Conservation (phyloP, 768 basidiomycete genomes). For the Kwoniella sp. region DNA sequence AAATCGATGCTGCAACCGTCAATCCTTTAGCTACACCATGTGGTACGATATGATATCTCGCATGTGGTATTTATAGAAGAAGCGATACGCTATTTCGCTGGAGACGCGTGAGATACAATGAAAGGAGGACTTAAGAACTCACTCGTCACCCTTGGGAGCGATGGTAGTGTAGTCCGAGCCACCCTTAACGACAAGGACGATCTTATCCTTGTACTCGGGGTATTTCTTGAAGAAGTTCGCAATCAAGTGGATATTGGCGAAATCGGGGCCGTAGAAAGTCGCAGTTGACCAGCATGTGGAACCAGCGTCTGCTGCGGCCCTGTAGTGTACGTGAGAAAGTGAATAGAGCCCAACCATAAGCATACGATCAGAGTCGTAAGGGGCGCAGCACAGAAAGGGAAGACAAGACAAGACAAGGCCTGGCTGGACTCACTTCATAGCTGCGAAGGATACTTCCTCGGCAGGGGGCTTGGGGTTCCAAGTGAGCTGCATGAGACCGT, state of each 20-base stretch:
- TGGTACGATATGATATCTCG: too few species aligned
- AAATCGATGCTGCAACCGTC: slow-evolving; percentile 56
- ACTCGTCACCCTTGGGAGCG: slow-evolving; percentile 23
- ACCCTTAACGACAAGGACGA: slow-evolving; percentile 62
- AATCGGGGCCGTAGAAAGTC: slow-evolving; percentile 64
- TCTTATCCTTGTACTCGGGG: slow-evolving; percentile 58
- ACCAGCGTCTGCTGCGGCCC: slow-evolving; percentile 53
- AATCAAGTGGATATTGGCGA: slow-evolving; percentile 61
- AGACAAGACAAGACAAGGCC: too few species aligned
- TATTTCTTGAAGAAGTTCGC: slow-evolving; percentile 61
- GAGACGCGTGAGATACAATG: too few species aligned
- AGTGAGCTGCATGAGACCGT: slow-evolving; percentile 67
- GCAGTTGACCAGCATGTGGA: slow-evolving; percentile 56
- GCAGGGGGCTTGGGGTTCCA: slow-evolving; percentile 60
- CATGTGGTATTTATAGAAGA: too few species aligned
- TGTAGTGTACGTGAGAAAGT: slow-evolving; percentile 13
- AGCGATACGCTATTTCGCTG: too few species aligned
- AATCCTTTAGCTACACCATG: too few species aligned
- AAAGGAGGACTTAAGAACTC: slow-evolving; percentile 6
- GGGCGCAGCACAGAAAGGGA: slow-evolving; percentile 17
- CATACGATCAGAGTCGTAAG: too few species aligned
- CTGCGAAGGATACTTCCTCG: slow-evolving; percentile 66
- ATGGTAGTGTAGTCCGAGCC: slow-evolving; percentile 28
- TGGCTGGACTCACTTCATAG: slow-evolving; percentile 61
- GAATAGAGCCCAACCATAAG: too few species aligned